Evolutionary conservation across 768 basidiomycete species (phyloP).

Genomic region (Sutorius australiensis): DNA sequence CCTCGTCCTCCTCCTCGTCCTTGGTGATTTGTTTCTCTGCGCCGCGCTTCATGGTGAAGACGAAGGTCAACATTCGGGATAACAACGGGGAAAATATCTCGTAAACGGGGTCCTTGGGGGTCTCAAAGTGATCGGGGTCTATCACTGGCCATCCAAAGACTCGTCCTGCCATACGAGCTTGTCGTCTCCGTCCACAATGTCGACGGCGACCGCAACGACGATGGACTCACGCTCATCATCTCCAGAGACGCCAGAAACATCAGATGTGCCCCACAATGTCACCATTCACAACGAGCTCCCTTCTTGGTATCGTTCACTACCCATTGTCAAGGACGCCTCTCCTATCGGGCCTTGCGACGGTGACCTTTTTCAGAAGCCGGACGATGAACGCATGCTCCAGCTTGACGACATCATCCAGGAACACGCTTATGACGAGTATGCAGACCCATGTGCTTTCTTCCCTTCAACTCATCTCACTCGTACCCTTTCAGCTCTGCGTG

Average conservation of each 20-base stretch:
- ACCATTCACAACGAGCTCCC: conserved; percentile 48
- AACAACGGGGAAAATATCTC: conserved; percentile 18
- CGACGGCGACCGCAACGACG: conserved; percentile 51
- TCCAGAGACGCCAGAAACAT: conserved; percentile 63
- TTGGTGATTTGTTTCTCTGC: conserved; percentile 71
- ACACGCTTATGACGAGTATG: conserved; percentile 74
- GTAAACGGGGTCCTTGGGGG: conserved; percentile 20
- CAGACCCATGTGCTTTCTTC: conserved; percentile 14
- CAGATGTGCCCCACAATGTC: conserved; percentile 49
- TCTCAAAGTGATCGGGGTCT: conserved; percentile 7
- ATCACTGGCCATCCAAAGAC: too few species aligned
- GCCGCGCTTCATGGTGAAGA: conserved; percentile 59
- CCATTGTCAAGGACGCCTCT: conserved; percentile 39
- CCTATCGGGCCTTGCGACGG: conserved; percentile 42
- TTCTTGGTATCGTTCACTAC: conserved; percentile 55
- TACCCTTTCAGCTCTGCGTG: conserved; percentile 15
- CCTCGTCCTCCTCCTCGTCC: conserved; percentile 44
- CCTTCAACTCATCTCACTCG: background rate
- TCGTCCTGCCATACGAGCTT: background rate
- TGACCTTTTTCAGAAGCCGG: conserved; percentile 44
- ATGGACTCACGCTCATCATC: conserved; percentile 68
- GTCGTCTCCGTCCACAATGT: conserved; percentile 39
- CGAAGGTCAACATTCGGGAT: background rate
- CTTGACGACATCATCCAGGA: conserved; percentile 73
- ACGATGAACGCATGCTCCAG: conserved; percentile 54